These are phyloP conservation scores for Cercophora samala DNA, from an alignment of 495 filamentous ascomycete genomes.

Conservation along the genomic window DNA sequence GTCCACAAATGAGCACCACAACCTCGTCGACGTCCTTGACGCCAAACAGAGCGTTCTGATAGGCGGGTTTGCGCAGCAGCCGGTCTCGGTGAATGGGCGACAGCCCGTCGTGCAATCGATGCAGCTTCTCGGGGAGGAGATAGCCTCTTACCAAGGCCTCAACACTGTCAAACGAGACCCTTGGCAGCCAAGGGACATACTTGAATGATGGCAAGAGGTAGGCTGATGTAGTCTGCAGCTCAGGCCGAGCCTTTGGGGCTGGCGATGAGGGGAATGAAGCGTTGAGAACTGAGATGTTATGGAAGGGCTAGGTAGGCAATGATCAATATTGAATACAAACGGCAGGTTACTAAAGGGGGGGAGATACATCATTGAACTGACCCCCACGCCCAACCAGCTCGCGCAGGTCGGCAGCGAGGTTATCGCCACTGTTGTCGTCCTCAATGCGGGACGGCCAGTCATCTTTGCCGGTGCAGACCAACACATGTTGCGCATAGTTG, in stretches of 20 bases:
- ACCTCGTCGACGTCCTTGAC: slow-evolving; percentile 61
- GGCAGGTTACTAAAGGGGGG: not conserved
- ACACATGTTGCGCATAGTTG: slow-evolving; percentile 73
- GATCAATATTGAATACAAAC: not conserved
- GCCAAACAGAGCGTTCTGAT: slow-evolving; percentile 42
- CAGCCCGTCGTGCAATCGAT: slow-evolving; percentile 54
- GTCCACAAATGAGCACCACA: slow-evolving; percentile 79
- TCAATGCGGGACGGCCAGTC: slow-evolving; percentile 79
- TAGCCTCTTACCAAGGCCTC: slow-evolving; percentile 56
- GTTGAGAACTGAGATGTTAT: slow-evolving; percentile 72
- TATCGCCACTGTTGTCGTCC: slow-evolving; percentile 50
- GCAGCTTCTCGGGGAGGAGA: slow-evolving; percentile 57
- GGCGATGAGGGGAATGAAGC: slow-evolving; percentile 58
- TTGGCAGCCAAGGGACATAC: slow-evolving; percentile 68
- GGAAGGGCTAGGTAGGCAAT: slow-evolving; percentile 61
- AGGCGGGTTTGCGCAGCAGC: slow-evolving; percentile 40
- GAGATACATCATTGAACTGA: slow-evolving; percentile 61
- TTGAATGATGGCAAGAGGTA: slow-evolving; percentile 77
- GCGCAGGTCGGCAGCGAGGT: slow-evolving; percentile 69
- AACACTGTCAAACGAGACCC: slow-evolving; percentile 47
- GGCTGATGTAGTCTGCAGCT: slow-evolving; percentile 55
- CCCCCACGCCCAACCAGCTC: slow-evolving; percentile 62
- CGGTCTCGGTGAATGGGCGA: slow-evolving; percentile 49
- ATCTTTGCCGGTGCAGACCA: slow-evolving; percentile 72
- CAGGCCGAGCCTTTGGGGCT: slow-evolving; percentile 22